Evolutionary conservation across 2,329 filamentous ascomycete species (phyloP).

Genomic region (Fusarium devonianum): DNA sequence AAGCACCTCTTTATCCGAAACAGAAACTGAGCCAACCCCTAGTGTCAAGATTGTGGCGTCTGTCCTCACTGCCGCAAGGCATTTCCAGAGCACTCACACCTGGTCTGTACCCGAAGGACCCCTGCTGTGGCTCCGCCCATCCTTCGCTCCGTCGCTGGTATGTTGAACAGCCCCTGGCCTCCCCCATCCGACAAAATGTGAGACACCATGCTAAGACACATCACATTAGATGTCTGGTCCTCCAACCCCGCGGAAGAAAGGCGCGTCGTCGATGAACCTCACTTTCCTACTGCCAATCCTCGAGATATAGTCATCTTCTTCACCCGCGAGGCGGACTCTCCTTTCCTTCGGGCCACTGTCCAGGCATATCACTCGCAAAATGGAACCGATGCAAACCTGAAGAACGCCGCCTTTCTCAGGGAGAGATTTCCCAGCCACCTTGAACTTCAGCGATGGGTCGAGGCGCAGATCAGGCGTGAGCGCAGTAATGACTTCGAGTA

Average conservation of each 20-base stretch:
- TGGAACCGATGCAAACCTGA: constrained; percentile 43
- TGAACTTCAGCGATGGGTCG: constrained; percentile 49
- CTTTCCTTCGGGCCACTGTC: constrained; percentile 49
- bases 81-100: constrained; percentile 51
- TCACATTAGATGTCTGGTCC: constrained; percentile 49
- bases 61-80: constrained; percentile 52
- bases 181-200: constrained; percentile 27
- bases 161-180: constrained; percentile 33
- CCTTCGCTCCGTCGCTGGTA: constrained; percentile 50
- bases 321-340: constrained; percentile 46
- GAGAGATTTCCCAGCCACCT: constrained; percentile 48
- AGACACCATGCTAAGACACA: constrained; percentile 40
- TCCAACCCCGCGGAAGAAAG: constrained; percentile 46
- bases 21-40: constrained; percentile 41
- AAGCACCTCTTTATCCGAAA: constrained; percentile 23
- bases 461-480: constrained; percentile 48
- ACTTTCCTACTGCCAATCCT: constrained; percentile 48
- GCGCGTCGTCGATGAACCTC: constrained; percentile 45
- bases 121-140: constrained; percentile 49
- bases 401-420: constrained; percentile 48
- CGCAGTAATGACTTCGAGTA: constrained; percentile 44
- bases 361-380: constrained; percentile 48
- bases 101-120: constrained; percentile 50
- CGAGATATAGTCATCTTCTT: constrained; percentile 49
- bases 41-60: constrained; percentile 53